phyloP scores from a whole-genome alignment of 2,329 filamentous ascomycete species.

The Bretziella fagacearum region DNA sequence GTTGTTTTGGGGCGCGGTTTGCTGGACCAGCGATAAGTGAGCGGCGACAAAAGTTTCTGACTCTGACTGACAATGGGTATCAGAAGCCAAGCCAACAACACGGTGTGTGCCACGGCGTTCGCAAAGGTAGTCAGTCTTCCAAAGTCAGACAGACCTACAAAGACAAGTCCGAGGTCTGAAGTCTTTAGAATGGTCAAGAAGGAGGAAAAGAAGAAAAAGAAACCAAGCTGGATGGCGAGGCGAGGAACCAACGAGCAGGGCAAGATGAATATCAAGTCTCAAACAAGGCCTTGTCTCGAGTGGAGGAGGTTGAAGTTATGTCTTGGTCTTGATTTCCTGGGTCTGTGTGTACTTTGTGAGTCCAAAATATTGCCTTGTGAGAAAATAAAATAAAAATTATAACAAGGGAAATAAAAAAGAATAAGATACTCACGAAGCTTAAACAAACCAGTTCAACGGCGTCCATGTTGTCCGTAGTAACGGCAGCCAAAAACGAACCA shows the following conservation, averaged over 20 bases:
- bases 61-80: background rate
- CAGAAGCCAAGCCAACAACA: background rate
- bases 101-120: background rate
- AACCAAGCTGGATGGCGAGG: background rate
- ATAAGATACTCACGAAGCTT: background rate
- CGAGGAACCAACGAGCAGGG: background rate
- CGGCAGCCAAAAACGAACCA: slow-evolving; percentile 9
- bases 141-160: background rate
- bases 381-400: background rate
- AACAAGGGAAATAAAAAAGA: background rate
- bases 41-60: background rate
- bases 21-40: background rate
- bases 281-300: background rate
- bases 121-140: background rate
- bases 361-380: background rate
- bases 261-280: slow-evolving; percentile 5
- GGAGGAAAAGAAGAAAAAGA: slow-evolving; percentile 1
- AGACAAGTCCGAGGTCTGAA: background rate
- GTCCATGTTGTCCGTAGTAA: slow-evolving; percentile 11
- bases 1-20: background rate
- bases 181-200: background rate
- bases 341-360: background rate
- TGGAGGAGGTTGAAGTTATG: slow-evolving; percentile 3
- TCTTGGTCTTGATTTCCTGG: background rate
- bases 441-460: background rate